Base-by-base conservation (phyloP, 148 eudicot genomes). In the Rhododendron williamsianum region DNA sequence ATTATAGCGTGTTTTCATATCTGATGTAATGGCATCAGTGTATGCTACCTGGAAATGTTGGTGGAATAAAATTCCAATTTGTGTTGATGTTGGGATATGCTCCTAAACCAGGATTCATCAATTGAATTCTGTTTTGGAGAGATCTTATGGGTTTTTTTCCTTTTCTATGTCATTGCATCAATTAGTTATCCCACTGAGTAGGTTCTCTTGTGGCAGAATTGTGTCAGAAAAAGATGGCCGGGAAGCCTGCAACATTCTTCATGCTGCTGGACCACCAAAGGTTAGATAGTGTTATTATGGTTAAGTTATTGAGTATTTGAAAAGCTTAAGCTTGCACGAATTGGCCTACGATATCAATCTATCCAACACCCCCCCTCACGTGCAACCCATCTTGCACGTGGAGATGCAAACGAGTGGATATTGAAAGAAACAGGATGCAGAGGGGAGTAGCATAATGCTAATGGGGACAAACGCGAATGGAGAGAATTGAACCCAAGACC, bases 231-330 rank as follows among this genome's bases (percentile, higher is more conserved):
- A 91, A 91, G 99, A 94, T 86, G 99, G 99, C 13, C 90, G 91
- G 86, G 93, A 94, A 89, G 99, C 97, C 58, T 96, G 99, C 86
- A 94, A 91, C 87, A 89, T 91, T 90, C 93, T 96, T 88, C 99
- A 96, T 91, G 94, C 94, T 86, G 98, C 98, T 91, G 99, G 99
- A 82, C 99, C 99, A 81, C 85, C 92, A 82, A 96, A 96, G 98
- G 99, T 96, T 63, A 82, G 52, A 71, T 54, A 30, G 18, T 27
- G 73, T 87, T 38, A 71, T 73, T 54, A 76, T 63, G 25, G 74
- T 23, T 12, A 72, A 23, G 74, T 11, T 69, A 25, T 69, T 30
- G 11, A 27, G 74, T 69, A 27, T 69, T 11, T 27, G 12, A 38
- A 27, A 69, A 69, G 36, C 74, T 69, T 69, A 27, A 69, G 36